phyloP scores from a whole-genome alignment of 2,329 filamentous ascomycete genomes.

The Xylariaceae sp. region DNA sequence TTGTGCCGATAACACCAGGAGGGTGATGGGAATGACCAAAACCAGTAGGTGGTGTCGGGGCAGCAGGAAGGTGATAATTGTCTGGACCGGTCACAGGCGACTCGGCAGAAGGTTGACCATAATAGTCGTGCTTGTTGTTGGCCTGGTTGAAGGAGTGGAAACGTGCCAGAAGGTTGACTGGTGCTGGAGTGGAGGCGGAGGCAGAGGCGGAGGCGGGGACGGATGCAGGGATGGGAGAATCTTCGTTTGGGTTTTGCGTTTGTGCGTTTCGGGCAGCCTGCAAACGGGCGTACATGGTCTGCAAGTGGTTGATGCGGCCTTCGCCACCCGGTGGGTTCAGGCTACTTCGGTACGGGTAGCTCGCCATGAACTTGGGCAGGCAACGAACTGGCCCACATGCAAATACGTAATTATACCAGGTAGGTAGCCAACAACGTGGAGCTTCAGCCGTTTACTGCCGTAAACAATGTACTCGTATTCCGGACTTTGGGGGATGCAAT shows the following conservation, averaged over 20 bases:
- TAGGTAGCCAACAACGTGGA: slow-evolving; percentile 12
- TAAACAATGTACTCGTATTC: background rate
- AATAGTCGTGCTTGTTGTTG: slow-evolving; percentile 28
- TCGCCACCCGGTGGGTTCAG: slow-evolving; percentile 27
- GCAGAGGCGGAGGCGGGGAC: slow-evolving; percentile 7
- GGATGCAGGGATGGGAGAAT: slow-evolving; percentile 5
- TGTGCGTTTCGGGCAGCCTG: slow-evolving; percentile 28
- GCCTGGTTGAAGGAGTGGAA: slow-evolving; percentile 31
- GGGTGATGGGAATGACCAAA: slow-evolving; percentile 39
- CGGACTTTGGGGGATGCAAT: no score
- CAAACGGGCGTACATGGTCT: slow-evolving; percentile 39
- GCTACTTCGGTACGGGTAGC: slow-evolving; percentile 26
- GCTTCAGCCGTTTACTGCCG: background rate
- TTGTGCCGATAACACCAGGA: slow-evolving; percentile 38
- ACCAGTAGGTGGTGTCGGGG: slow-evolving; percentile 40
- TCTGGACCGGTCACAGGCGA: slow-evolving; percentile 29
- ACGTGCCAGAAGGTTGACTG: slow-evolving; percentile 32
- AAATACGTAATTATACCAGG: background rate
- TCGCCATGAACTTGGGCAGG: slow-evolving; percentile 31
- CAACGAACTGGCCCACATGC: slow-evolving; percentile 17
- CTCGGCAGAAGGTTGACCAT: slow-evolving; percentile 27
- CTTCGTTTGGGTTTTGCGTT: slow-evolving; percentile 19
- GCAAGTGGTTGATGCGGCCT: slow-evolving; percentile 34
- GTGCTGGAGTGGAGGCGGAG: slow-evolving; percentile 17
- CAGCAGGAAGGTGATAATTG: slow-evolving; percentile 39